phyloP scores from a whole-genome alignment of 371 early-diverging fungal species.

The Zopfochytrium polystomum region DNA sequence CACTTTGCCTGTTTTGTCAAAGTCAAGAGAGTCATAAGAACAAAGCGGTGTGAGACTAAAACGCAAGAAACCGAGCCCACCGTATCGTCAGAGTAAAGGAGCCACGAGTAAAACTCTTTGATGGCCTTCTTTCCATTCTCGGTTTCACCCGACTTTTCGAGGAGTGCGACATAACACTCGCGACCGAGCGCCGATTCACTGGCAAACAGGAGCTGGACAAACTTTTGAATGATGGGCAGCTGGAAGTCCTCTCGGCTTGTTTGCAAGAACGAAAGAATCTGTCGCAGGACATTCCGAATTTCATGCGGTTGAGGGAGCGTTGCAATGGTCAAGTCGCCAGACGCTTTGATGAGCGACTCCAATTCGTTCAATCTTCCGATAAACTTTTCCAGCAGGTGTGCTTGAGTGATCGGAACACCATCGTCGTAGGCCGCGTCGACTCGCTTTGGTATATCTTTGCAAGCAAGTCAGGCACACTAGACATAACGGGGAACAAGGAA shows the following conservation, averaged over 20 bases:
- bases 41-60: neutral
- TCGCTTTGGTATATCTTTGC: too few relatives aligned
- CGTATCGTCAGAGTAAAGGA: constrained; percentile 92
- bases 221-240: constrained; percentile 78
- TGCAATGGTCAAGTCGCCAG: constrained; percentile 50
- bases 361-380: constrained; percentile 60
- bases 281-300: constrained; percentile 65
- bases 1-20: constrained; percentile 64
- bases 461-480: too few relatives aligned
- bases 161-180: constrained; percentile 75
- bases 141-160: constrained; percentile 68
- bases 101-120: constrained; percentile 84
- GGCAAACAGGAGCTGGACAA: constrained; percentile 78
- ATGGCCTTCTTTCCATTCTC: constrained; percentile 72
- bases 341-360: constrained; percentile 63
- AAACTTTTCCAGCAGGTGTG: constrained; percentile 65
- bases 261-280: constrained; percentile 64
- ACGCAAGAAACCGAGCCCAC: constrained; percentile 27
- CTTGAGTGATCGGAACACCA: constrained; percentile 26
- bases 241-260: constrained; percentile 75
- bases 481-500: too few relatives aligned
- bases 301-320: constrained; percentile 76
- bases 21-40: neutral
- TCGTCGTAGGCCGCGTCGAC: too few relatives aligned
- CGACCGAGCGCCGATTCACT: constrained; percentile 69